Conservation (phyloP, 2,329 filamentous ascomycete species). For the Zalaria obscura region DNA sequence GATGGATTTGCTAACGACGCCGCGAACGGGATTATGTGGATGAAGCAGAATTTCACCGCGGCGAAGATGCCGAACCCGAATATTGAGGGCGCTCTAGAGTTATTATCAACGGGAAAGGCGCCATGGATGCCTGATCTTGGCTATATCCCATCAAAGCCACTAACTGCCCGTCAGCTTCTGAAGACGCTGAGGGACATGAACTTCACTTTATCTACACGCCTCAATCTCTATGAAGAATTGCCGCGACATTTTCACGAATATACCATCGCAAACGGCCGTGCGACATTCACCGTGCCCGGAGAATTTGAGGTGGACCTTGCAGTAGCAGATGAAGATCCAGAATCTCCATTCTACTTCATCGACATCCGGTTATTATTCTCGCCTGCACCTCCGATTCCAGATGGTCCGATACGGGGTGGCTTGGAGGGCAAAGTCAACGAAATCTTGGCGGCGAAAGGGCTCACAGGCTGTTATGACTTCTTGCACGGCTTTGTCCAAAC, state of each 20-base stretch:
- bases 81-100: slow-evolving; percentile 73
- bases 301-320: slow-evolving; percentile 93
- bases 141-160: slow-evolving; percentile 59
- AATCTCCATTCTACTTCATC: slow-evolving; percentile 84
- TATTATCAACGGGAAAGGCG: slow-evolving; percentile 65
- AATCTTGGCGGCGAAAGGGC: slow-evolving; percentile 52
- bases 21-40: slow-evolving; percentile 24
- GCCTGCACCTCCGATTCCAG: slow-evolving; percentile 48
- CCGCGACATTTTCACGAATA: slow-evolving; percentile 68
- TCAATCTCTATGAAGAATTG: slow-evolving; percentile 76
- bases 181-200: slow-evolving; percentile 70
- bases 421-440: slow-evolving; percentile 63
- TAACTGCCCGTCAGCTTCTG: slow-evolving; percentile 59
- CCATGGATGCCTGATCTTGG: slow-evolving; percentile 68
- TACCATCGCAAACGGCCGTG: slow-evolving; percentile 69
- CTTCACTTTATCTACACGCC: slow-evolving; percentile 63
- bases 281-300: slow-evolving; percentile 66
- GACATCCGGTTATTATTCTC: slow-evolving; percentile 76
- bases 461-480: slow-evolving; percentile 70
- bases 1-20: slow-evolving; percentile 21
- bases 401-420: slow-evolving; percentile 46
- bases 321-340: slow-evolving; percentile 70
- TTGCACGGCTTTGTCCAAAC: slow-evolving; percentile 80
- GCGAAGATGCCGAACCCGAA: slow-evolving; percentile 81
- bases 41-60: slow-evolving; percentile 58